Percentiles rank a stretch among this genome's conserved stretches.
These are phyloP conservation scores for Fusarium equiseti DNA, from an alignment of 2,329 filamentous ascomycete genomes.

Conservation along the genomic window DNA sequence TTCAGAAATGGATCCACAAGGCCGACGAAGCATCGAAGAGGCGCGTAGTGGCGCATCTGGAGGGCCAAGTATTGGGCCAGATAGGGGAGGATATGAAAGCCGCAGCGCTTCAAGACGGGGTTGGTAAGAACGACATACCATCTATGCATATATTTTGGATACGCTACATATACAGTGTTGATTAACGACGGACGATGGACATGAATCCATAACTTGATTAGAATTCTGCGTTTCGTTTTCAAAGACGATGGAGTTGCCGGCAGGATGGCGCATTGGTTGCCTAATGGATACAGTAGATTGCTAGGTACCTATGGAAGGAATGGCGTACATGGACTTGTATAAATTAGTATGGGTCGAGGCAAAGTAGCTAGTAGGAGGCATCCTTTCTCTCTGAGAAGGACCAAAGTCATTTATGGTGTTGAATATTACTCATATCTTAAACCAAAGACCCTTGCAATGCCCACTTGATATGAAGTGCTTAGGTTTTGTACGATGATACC, in stretches of 20 bases:
- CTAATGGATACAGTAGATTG: constrained; percentile 24
- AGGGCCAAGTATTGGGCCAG: constrained; percentile 47
- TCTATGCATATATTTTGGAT: constrained; percentile 18
- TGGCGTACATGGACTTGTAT: constrained; percentile 33
- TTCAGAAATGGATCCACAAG: constrained; percentile 74
- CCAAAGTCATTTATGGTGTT: background rate
- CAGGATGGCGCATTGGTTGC: constrained; percentile 32
- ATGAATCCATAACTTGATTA: constrained; percentile 12
- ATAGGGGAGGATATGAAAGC: constrained; percentile 57
- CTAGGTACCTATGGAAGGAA: constrained; percentile 12
- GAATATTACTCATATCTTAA: background rate
- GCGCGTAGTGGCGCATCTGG: constrained; percentile 55
- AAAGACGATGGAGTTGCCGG: constrained; percentile 32
- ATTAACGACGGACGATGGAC: constrained; percentile 1
- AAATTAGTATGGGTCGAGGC: constrained; percentile 10
- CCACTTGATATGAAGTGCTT: background rate
- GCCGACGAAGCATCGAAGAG: constrained; percentile 71
- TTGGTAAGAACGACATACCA: constrained; percentile 48
- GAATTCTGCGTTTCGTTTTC: constrained; percentile 27
- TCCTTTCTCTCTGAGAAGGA: background rate
- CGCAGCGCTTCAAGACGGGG: constrained; percentile 53
- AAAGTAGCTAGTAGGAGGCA: constrained; percentile 6
- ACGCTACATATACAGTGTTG: constrained; percentile 19
- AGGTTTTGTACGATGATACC: background rate
- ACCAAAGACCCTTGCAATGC: background rate